Conservation (phyloP, 495 filamentous ascomycete genomes). For the Neurospora sp. region DNA sequence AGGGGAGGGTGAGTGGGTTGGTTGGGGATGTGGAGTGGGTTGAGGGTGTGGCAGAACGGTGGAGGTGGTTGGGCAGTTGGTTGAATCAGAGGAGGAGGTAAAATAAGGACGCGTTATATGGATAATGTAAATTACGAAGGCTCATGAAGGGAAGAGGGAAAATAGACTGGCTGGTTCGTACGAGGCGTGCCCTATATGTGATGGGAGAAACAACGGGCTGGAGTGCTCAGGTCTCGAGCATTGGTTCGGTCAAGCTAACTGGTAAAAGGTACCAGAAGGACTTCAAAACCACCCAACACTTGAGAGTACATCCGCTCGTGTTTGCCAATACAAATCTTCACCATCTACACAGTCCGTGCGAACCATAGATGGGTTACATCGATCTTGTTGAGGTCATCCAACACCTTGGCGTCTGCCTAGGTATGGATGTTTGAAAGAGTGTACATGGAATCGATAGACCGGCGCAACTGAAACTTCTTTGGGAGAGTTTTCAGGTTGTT, state of each 20-base stretch:
- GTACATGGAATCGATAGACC: neutral
- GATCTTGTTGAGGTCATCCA: neutral
- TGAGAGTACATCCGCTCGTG: neutral
- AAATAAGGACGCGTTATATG: neutral
- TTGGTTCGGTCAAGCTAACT: neutral
- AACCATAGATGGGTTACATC: neutral
- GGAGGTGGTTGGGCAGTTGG: conserved; percentile 49
- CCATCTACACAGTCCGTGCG: neutral
- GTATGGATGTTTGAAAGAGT: neutral
- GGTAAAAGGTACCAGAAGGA: neutral
- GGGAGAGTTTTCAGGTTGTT: neutral
- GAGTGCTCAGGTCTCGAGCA: neutral
- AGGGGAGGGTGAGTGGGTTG: conserved; percentile 41
- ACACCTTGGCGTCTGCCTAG: neutral
- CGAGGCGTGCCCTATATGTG: neutral
- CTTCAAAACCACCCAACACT: neutral
- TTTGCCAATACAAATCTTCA: neutral
- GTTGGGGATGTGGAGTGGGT: conserved; percentile 31
- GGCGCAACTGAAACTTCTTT: neutral
- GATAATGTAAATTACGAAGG: neutral
- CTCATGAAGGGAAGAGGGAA: neutral
- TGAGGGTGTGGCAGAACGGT: conserved; percentile 30
- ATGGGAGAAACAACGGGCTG: neutral
- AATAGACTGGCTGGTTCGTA: neutral
- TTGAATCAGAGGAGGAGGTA: conserved; percentile 24